Percentiles rank a stretch among this genome's conserved stretches.
phyloP scores from a whole-genome alignment of 345 rosid genomes.

The Arabidopsis arenosa region DNA sequence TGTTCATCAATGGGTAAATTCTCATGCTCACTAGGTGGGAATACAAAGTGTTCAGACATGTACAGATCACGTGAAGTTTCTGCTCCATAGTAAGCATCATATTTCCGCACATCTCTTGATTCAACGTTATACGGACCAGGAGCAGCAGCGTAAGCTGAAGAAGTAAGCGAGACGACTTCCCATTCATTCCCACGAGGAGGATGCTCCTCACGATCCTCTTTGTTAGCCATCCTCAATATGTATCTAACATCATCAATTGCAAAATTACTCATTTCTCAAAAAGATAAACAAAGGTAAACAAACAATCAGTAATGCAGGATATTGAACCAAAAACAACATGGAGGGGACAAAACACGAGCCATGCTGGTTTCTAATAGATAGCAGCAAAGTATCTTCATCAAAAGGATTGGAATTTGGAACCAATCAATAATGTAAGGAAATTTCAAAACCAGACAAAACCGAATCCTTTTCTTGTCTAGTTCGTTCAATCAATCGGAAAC shows the following conservation, averaged over 20 bases:
- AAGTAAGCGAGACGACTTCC: slow-evolving; percentile 96
- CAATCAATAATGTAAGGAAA: not conserved
- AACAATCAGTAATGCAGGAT: not conserved
- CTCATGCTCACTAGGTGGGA: slow-evolving; percentile 76
- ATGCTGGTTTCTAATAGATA: not conserved
- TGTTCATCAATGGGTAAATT: slow-evolving; percentile 57
- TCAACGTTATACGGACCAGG: slow-evolving; percentile 70
- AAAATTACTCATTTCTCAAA: slow-evolving; percentile 2
- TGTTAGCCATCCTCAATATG: slow-evolving; percentile 57
- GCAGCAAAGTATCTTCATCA: not conserved
- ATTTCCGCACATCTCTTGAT: slow-evolving; percentile 48
- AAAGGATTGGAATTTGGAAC: not conserved
- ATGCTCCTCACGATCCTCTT: slow-evolving; percentile 54
- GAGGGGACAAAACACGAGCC: not conserved
- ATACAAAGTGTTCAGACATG: slow-evolving; percentile 82
- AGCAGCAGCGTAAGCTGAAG: slow-evolving; percentile 91
- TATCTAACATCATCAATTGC: not conserved
- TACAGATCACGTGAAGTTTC: slow-evolving; percentile 71
- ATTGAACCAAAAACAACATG: slow-evolving; percentile 8
- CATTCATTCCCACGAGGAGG: slow-evolving; percentile 71
- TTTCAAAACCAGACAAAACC: slow-evolving; percentile 23
- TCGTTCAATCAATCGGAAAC: slow-evolving; percentile 8
- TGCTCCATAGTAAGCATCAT: slow-evolving; percentile 46
- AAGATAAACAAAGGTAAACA: not conserved
- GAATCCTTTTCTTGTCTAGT: not conserved